phyloP scores from a whole-genome alignment of 345 rosid species.

The Euphorbia pulcherrima region DNA sequence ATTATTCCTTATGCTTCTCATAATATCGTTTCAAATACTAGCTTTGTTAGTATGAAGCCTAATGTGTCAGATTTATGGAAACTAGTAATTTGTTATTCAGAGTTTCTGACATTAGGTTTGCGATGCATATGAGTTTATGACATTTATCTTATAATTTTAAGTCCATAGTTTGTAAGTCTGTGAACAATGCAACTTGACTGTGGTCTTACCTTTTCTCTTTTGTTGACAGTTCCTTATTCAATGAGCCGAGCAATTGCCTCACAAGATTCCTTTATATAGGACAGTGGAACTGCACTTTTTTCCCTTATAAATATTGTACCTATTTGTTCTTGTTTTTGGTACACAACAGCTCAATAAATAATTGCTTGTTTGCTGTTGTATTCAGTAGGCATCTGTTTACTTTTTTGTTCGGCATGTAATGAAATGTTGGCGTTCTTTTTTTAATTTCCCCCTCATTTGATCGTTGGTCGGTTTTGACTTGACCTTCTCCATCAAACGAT shows the following conservation, averaged over 20 bases:
- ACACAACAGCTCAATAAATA: background rate
- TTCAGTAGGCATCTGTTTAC: background rate
- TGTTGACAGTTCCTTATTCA: constrained; percentile 64
- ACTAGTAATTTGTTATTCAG: background rate
- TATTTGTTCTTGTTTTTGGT: background rate
- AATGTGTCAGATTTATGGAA: background rate
- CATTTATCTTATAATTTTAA: too few species aligned
- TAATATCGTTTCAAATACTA: background rate
- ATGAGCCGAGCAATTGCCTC: constrained; percentile 89
- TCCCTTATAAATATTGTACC: background rate
- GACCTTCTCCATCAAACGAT: background rate
- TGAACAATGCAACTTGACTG: background rate
- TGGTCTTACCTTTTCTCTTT: constrained; percentile 9
- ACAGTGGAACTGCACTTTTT: constrained; percentile 64
- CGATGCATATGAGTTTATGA: background rate
- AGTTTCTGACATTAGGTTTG: background rate
- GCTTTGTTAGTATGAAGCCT: background rate
- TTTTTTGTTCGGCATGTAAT: background rate
- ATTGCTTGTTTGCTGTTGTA: background rate
- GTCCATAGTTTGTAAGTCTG: too few species aligned
- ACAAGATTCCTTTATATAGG: constrained; percentile 83
- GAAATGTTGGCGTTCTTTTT: background rate
- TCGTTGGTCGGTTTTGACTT: background rate
- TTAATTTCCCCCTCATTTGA: background rate
- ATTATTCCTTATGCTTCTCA: background rate